Evolutionary conservation across 1,284 basidiomycete species (phyloP).

Genomic region (Tilletia setariae): DNA sequence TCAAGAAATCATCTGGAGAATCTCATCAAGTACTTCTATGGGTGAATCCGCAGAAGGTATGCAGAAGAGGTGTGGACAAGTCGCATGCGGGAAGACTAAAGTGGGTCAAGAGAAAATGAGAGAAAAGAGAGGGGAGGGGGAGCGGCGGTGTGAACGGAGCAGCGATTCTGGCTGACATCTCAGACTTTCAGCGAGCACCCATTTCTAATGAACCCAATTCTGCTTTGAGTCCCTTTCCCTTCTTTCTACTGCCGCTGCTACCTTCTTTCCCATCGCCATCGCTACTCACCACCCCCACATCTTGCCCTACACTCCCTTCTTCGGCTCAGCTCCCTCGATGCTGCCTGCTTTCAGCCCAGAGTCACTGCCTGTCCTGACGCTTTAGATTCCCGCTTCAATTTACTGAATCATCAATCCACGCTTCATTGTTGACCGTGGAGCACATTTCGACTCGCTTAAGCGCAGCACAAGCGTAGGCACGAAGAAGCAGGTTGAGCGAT

Average conservation of each 20-base stretch:
- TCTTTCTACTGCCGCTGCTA: slow-evolving; percentile 40
- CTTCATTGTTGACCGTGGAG: background rate
- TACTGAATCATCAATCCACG: slow-evolving; percentile 23
- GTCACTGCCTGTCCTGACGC: slow-evolving; percentile 25
- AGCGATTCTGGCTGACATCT: too few relatives aligned
- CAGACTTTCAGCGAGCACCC: too few relatives aligned
- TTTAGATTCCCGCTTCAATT: slow-evolving; percentile 39
- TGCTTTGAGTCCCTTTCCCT: too few relatives aligned
- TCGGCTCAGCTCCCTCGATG: background rate
- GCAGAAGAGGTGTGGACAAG: too few relatives aligned
- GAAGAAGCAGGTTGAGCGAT: slow-evolving; percentile 29
- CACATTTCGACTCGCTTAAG: background rate
- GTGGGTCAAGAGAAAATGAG: too few relatives aligned
- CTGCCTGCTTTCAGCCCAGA: slow-evolving; percentile 19
- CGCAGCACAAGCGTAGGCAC: background rate
- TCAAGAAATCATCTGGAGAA: too few relatives aligned
- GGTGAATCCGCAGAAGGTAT: too few relatives aligned
- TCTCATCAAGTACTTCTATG: too few relatives aligned
- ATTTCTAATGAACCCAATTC: too few relatives aligned
- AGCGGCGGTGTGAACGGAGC: too few relatives aligned
- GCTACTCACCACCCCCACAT: slow-evolving; percentile 27
- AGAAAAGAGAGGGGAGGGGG: too few relatives aligned
- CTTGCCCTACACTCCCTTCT: background rate
- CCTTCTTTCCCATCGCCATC: slow-evolving; percentile 49
- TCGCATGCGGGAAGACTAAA: too few relatives aligned